Evolutionary conservation across 148 eudicot species (phyloP).

Genomic region (Chenopodium berlandieri): DNA sequence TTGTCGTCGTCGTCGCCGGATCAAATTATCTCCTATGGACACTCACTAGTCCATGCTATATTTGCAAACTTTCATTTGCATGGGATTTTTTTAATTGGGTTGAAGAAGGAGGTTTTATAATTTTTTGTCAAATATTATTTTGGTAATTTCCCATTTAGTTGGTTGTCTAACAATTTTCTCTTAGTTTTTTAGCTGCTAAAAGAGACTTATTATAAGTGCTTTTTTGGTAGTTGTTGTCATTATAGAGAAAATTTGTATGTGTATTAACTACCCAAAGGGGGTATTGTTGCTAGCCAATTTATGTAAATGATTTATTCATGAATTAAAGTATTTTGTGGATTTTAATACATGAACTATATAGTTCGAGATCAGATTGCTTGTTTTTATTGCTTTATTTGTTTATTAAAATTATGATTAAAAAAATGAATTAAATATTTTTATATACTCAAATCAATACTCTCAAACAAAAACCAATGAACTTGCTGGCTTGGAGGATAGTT

Average conservation of each 20-base stretch:
- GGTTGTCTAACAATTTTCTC: conserved; percentile 9
- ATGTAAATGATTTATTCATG: conserved; percentile 1
- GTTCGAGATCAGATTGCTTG: no score
- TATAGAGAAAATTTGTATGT: conserved; percentile 16
- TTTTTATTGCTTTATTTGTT: no score
- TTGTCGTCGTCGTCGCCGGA: no score
- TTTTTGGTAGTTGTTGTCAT: conserved; percentile 29
- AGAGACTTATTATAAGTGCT: neutral
- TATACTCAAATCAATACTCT: no score
- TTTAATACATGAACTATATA: no score
- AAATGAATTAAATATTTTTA: no score
- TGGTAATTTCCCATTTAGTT: neutral
- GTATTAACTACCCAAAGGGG: neutral
- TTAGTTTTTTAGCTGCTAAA: conserved; percentile 27
- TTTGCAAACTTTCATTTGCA: neutral
- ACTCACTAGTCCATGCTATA: neutral
- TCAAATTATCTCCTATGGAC: neutral
- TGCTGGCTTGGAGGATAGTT: no score
- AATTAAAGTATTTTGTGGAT: neutral
- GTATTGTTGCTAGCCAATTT: conserved; percentile 13
- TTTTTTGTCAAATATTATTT: neutral
- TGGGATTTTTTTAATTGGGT: neutral
- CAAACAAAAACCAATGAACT: no score
- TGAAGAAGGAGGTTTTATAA: neutral
- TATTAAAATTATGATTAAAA: no score